Evolutionary conservation across 2,329 filamentous ascomycete species (phyloP), one percentile per base, ranked within the genome.

Genomic region (Sclerotinia sclerotiorum): DNA sequence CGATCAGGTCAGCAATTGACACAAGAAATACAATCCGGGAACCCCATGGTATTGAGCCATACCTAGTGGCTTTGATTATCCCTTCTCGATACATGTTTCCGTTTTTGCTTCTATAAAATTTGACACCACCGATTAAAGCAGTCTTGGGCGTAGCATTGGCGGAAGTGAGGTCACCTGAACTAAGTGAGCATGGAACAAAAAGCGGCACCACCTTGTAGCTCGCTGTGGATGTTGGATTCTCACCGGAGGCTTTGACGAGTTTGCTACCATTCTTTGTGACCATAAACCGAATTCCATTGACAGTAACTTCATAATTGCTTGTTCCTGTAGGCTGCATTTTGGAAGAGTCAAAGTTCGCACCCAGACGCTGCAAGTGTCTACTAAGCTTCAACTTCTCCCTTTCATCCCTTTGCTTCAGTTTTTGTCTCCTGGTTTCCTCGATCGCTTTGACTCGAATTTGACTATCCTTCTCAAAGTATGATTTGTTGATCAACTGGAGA

Each of bases 51-150:
- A 27, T 58, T 48, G 24, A 39, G 76, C 84, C 88, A 80, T 87
- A 94, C 91, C 87, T 89, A 79, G 92, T 90, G 71, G 88, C 88
- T 77, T 89, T 88, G 69, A 94, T 85, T 68, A 93, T 84, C 71
- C 90, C 88, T 75, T 90, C 85, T 67, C 92, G 90, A 76, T 94
- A 90, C 35, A 97, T 85, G 74, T 97, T 97, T 70, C 93, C 93
- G 74, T 90, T 90, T 78, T 94, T 96, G 79, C 92, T 97, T 73
- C 93, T 87, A 75, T 92, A 85, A 77, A 97, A 97, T 72, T 86
- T 88, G 74, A 97, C 91, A 54, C 92, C 92, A 65, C 90, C 91
- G 70, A 97, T 82, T 7, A 83, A 81, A 52, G 89, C 85, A 71
- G 84, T 86, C 79, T 93, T 95, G 0, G 93, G 93, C 2, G 93